A percentile compares a stretch with the other conserved stretches of the same genome.
Evolutionary conservation across 306 rosid genomes (phyloP).

Genomic region (Prunus padus): DNA sequence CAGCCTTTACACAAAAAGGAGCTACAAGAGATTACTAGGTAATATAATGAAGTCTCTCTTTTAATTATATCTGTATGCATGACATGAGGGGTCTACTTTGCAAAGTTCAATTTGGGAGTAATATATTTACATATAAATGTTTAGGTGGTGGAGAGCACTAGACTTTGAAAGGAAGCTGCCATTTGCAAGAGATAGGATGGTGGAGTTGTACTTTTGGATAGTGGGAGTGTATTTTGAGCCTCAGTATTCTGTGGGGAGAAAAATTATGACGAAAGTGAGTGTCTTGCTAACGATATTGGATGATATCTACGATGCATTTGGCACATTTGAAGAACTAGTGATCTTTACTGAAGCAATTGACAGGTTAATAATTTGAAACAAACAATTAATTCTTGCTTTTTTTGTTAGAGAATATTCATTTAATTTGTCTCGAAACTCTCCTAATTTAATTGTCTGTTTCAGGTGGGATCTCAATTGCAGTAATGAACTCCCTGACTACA

Average conservation of each 20-base stretch:
- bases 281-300: slow-evolving; percentile 29
- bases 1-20: slow-evolving; percentile 31
- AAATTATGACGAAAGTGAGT: slow-evolving; percentile 11
- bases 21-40: slow-evolving; percentile 22
- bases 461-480: slow-evolving; percentile 32
- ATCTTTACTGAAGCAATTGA: slow-evolving; percentile 39
- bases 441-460: background rate
- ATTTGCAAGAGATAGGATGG: slow-evolving; percentile 43
- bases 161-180: slow-evolving; percentile 23
- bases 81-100: background rate
- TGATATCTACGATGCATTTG: slow-evolving; percentile 50
- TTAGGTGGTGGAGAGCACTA: slow-evolving; percentile 53
- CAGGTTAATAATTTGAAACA: slow-evolving; percentile 23
- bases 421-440: too few relatives aligned
- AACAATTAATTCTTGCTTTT: too few relatives aligned
- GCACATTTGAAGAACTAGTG: slow-evolving; percentile 49
- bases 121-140: too few relatives aligned
- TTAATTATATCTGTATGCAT: background rate
- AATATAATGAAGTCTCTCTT: background rate
- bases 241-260: slow-evolving; percentile 29
- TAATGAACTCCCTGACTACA: slow-evolving; percentile 29
- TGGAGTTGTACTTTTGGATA: slow-evolving; percentile 47
- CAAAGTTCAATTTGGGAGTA: background rate
- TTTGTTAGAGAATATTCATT: too few relatives aligned
- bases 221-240: slow-evolving; percentile 36